A percentile compares a stretch with the other conserved stretches of the same genome.
phyloP scores from a whole-genome alignment of 257 asterid genomes.

The Solanum habrochaites region DNA sequence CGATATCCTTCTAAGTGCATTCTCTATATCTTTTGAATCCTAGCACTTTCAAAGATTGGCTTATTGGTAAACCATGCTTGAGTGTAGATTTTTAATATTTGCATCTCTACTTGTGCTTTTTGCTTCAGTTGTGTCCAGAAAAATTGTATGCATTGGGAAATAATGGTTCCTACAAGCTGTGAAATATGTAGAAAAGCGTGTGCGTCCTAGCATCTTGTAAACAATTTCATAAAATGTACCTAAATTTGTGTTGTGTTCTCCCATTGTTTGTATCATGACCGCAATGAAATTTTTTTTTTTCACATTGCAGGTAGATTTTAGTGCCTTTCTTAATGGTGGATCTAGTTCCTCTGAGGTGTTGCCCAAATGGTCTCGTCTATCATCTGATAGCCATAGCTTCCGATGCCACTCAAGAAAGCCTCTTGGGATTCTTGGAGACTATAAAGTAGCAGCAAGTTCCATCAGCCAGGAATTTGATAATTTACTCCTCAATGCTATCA shows the following conservation, averaged over 20 bases:
- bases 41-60: neutral
- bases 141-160: neutral
- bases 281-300: neutral
- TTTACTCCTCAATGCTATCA: constrained; percentile 57
- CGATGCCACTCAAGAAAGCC: constrained; percentile 59
- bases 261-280: neutral
- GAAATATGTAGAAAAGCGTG: neutral
- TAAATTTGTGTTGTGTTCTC: neutral
- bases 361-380: constrained; percentile 31
- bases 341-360: constrained; percentile 20
- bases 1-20: neutral
- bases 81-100: neutral
- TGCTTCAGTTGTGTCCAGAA: neutral
- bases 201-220: neutral
- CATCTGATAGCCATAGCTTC: constrained; percentile 18
- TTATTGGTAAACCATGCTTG: neutral
- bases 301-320: constrained; percentile 52
- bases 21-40: neutral
- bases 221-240: neutral
- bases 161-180: neutral
- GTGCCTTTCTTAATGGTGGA: constrained; percentile 35
- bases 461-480: constrained; percentile 60
- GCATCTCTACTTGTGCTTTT: neutral
- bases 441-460: constrained; percentile 38
- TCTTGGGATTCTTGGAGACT: constrained; percentile 38